Evolutionary conservation across 1,284 basidiomycete genomes (phyloP), one percentile per base, ranked within the genome.

Genomic region (Trichosporon ovoides): DNA sequence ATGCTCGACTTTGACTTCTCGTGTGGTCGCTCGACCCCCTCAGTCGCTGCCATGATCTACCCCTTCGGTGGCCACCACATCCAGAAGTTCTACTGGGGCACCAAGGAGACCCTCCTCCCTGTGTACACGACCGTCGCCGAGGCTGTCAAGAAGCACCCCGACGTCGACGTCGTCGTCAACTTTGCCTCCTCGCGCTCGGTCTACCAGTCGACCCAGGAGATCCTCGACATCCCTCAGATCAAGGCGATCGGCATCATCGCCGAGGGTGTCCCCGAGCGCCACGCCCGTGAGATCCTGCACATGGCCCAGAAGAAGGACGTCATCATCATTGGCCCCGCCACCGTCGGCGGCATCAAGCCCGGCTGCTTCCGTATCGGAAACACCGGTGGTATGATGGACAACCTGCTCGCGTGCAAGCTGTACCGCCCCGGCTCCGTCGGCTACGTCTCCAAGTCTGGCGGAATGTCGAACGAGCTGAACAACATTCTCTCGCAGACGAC

Each of bases 71-170:
- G 95, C 34, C 95, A 98, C 81, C 95, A 98, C 81, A 96, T 98
- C 78, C 95, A 98, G 80, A 98, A 98, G 83, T 96, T 97, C 84
- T 94, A 98, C 84, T 98, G 95, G 95, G 95, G 95, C 62, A 98
- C 96, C 60, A 94, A 92, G 83, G 95, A 98, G 83, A 96, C 94
- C 1, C 87, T 98, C 49, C 85, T 98, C 40, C 95, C 95, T 49
- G 95, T 98, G 58, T 98, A 98, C 83, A 96, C 95, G 31, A 87
- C 85, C 63, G 83, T 98, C 67, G 86, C 84, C 59, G 95, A 98
- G 76, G 96, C 95, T 9, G 86, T 89, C 69, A 83, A 85, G 79
- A 98, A 97, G 83, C 95, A 97, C 81, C 85, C 90, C 46, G 95
- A 98, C 70, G 94, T 91, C 58, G 95, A 98, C 75, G 92, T 96